Evolutionary conservation across 441 rosid species (phyloP), one percentile per base, ranked within the genome.

Genomic region (Mallotus repandus): DNA sequence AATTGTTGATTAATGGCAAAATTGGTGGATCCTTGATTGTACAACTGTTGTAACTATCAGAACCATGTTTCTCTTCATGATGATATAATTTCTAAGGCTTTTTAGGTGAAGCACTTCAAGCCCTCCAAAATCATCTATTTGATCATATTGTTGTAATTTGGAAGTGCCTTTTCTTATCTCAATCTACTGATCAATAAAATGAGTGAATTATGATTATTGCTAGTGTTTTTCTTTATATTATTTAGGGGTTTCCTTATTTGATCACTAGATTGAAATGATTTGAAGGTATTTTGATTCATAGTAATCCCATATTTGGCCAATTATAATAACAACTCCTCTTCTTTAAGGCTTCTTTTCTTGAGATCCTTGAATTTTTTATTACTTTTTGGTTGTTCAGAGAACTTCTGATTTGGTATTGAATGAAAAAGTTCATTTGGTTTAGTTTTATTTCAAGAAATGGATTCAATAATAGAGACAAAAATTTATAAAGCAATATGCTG

Each of bases 41-140:
- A 94, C 78, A 86, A 96, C 84, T 94, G 98, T 82, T 91, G 83
- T 55, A 88, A 89, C 83, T 94, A 97, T 79, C 80, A 92, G 59
- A 94, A 91, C 78, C 96, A 82, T 77, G 97, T 94, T 21, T 86
- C 94, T 9, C 81, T 89, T 82, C 98, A 94, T 41, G 94, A 92
- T 75, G 96, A 94, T 81, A 84, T 94, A 74, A 86, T 92, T 80
- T 94, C 98, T 22, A 94, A 92, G 85, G 86, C 91, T 73, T 94
- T 94, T 83, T 97, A 94, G 97, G 98, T 94, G 78, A 75, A 75
- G 68, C 81, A 60, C 61, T 73, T 75, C 56, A 75, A 29, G 72
- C 71, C 70, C 68, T 73, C 5, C 41, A 13, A 70, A 46, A 25
- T 61, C 54, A 55, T 25, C 16, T 65, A 15, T 16, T 61, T 61